Base-by-base conservation (phyloP, 257 asterid genomes). In the Jacaranda mimosifolia region DNA sequence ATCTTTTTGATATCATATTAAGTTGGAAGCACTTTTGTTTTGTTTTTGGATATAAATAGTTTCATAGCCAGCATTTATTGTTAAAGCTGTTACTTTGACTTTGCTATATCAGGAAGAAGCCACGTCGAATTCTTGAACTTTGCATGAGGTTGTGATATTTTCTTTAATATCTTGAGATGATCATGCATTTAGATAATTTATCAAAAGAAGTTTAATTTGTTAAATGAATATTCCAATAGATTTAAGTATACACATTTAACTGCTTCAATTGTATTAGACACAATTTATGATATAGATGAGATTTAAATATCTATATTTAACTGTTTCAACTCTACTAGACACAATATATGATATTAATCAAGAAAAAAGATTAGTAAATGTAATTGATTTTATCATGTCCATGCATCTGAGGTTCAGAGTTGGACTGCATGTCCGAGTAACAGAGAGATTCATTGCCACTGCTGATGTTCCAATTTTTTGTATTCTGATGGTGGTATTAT, bases 81-180 rank as follows among this genome's bases (percentile, higher is more conserved):
- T n/a, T 17, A 11, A n/a, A 56, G 62, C 62, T n/a, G 6, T 56
- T 7, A 52, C 58, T 52, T 26, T 26, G 32, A 26, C 9, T 52
- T 15, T n/a, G 21, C 15, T 52, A 52, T 26, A 52, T 13, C 9
- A 15, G 15, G 58, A 52, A 13, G 58, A 15, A 52, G 58, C 8
- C 18, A 11, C n/a, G 15, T 52, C 62, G 9, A 5, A 17, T 18
- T 14, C 35, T n/a, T 17, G 53, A n/a, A 12, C 17, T 55, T 43
- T 66, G 71, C 18, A 66, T 43, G 14, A 66, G 53, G 56, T 42
- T n/a, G 43, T 66, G 71, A 4, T 39, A 11, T n/a, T 32, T 62
- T 36, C 39, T 21, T 63, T 36, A 35, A 52, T 52, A 52, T 52
- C n/a, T 52, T 38, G n/a, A 36, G 68, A 10, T 63, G 68, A 40